These are phyloP conservation scores for Yamadazyma diospyri DNA, from an alignment of 1,139 yeast species.

Conservation along the genomic window DNA sequence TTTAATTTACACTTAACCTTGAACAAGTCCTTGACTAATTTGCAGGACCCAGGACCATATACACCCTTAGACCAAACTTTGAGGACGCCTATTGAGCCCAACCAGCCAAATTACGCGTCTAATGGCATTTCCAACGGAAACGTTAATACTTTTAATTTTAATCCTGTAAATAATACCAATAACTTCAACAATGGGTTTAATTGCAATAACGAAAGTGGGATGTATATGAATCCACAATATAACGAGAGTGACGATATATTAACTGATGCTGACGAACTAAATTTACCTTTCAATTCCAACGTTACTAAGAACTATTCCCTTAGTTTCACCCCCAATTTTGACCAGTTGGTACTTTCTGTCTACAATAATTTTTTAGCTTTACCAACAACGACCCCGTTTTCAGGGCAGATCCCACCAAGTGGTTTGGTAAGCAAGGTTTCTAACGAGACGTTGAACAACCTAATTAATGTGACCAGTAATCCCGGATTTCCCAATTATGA, in stretches of 20 bases:
- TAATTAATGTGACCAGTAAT: constrained; percentile 19
- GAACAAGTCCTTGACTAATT: constrained; percentile 24
- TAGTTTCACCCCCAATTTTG: constrained; percentile 35
- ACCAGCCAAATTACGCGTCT: constrained; percentile 13
- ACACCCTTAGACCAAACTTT: constrained; percentile 47
- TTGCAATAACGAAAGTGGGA: no score
- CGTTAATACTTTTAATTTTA: not conserved
- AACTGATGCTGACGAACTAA: constrained; percentile 38
- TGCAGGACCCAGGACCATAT: constrained; percentile 30
- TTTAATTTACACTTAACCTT: constrained; percentile 27
- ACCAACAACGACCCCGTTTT: constrained; percentile 48
- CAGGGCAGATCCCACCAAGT: constrained; percentile 43
- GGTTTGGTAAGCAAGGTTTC: constrained; percentile 45
- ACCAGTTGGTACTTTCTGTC: constrained; percentile 33
- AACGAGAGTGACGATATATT: constrained; percentile 45
- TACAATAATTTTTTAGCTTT: constrained; percentile 36
- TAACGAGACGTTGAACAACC: constrained; percentile 34
- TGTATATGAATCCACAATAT: constrained; percentile 30
- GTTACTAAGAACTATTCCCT: constrained; percentile 32
- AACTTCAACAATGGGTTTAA: not conserved
- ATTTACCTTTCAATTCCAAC: constrained; percentile 13
- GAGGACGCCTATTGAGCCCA: constrained; percentile 39
- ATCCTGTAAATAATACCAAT: not conserved
- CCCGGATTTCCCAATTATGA: constrained; percentile 28
- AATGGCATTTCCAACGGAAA: constrained; percentile 1